Base-by-base conservation (phyloP, 2,329 filamentous ascomycete genomes). In the Pseudogymnoascus sp. region DNA sequence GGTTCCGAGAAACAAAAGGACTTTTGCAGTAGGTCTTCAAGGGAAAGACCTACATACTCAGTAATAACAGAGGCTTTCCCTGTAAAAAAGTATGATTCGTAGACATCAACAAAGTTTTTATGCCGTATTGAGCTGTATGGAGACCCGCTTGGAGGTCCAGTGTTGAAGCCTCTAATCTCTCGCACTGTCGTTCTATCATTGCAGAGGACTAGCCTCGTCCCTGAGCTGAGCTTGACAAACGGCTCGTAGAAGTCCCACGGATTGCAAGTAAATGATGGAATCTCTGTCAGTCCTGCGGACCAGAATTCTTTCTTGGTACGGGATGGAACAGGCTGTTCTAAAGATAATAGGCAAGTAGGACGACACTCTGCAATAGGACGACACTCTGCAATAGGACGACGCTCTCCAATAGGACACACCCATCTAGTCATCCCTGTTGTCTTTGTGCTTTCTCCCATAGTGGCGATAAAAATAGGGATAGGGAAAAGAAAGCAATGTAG, bases 171-270 rank as follows among this genome's bases (percentile, higher is more conserved):
- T 16, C 14, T 39, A 39, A 39, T n/a, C 37, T 39, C 37, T 39
- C 37, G 37, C 37, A 39, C 37, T 39, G 37, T n/a, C 14, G 37
- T 16, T 60, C 45, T 43, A 16, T 60, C 31, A 63, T 45, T 60
- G 23, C 21, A 63, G 28, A 63, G 48, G 45, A 60, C 48, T 23
- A 63, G 21, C 41, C 34, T 60, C 25, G 1, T 31, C 3, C 48
- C 62, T 60, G 11, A 63, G 48, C 31, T 39, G 34, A 28, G 45
- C 3, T 7, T 60, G 1, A 63, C 23, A 16, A 63, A 63, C 48
- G 48, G 62, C 60, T 63, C 48, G 45, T 60, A 63, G 19, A 63
- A 63, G 62, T 60, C 31, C 62, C 13, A 63, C 28, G 62, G 48
- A 54, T 41, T 60, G 36, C 3, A 60, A 13, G 16, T 36, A 39